Evolutionary conservation across 139 green algal species (phyloP), one percentile per base, ranked within the genome.

Genomic region (Micromonas pusilla): DNA sequence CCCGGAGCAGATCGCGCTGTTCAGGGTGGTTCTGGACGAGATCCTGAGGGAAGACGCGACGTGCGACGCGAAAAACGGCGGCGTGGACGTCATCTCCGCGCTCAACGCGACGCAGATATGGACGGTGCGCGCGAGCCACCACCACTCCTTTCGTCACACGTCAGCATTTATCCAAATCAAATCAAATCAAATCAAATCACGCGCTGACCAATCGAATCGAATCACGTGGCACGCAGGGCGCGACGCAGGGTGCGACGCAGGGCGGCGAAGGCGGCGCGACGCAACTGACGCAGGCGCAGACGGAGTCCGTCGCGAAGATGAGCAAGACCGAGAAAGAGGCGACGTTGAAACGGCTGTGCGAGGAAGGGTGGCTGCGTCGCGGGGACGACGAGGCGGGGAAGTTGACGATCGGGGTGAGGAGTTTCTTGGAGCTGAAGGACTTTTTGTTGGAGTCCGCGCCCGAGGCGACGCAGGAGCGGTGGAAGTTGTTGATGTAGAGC

Each of bases 1-100:
- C 1, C 68, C 68, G 37, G 5, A 62, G 30, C 23, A 75, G 53
- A 75, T 75, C 37, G 68, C 68, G 2, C 37, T 75, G 37, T 75
- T 75, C 32, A 34, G 68, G 1, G 68, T 75, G 68, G 37, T 39
- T 31, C 53, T 75, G 68, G 68, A 75, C 53, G 68, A 75, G 30
- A 75, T 75, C 32, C 38, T 75, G 36, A 16, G 37, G 16, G 30
- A 30, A 34, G 68, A 75, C 25, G 68, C 36, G 1, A 63, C 37
- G 20, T 23, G 9, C 36, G 45, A 57, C 9, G n/a, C n/a, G n/a
- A n/a, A n/a, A n/a, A 13, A 16, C 13, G 19, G 38, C 19, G 68
- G 68, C 2, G 36, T 75, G 36, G 37, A 75, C 23, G 28, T 75
- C 36, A 64, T 64, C n/a, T 34, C 9, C 34, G 37, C 38, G 34